phyloP scores from a whole-genome alignment of 75 land plant species.

The Larix kaempferi region DNA sequence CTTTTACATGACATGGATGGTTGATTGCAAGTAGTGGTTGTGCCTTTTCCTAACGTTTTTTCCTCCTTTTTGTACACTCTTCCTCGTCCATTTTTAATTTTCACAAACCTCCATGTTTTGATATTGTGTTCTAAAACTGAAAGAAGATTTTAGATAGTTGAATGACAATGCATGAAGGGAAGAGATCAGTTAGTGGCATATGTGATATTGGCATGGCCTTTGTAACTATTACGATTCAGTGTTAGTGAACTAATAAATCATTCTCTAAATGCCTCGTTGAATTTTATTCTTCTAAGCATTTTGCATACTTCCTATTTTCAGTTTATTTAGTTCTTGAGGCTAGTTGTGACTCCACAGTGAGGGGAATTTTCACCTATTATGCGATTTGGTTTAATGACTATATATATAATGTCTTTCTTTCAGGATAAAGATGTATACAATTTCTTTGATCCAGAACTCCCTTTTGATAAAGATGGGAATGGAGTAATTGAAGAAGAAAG shows the following conservation, averaged over 20 bases:
- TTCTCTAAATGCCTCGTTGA: background rate
- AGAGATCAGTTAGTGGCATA: background rate
- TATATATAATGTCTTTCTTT: background rate
- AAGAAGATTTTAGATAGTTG: background rate
- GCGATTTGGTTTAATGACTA: background rate
- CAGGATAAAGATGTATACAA: slow-evolving; percentile 52
- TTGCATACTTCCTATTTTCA: too few species aligned
- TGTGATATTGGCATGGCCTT: background rate
- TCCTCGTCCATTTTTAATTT: background rate
- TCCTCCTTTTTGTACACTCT: background rate
- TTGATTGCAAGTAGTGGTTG: too few species aligned
- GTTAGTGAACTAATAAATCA: background rate
- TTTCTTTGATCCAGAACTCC: slow-evolving; percentile 57
- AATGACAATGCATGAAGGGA: background rate
- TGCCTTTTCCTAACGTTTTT: background rate
- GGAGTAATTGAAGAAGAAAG: slow-evolving; percentile 7
- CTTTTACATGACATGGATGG: background rate
- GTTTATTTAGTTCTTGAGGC: background rate
- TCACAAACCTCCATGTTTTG: background rate
- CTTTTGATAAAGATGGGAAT: slow-evolving; percentile 29
- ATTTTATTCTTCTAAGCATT: background rate
- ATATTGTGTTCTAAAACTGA: background rate
- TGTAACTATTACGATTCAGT: background rate
- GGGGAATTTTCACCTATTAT: background rate
- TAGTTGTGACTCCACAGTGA: background rate